These are phyloP conservation scores for Lagenidium giganteum DNA, from an alignment of 352 stramenopile genomes.

Conservation along the genomic window DNA sequence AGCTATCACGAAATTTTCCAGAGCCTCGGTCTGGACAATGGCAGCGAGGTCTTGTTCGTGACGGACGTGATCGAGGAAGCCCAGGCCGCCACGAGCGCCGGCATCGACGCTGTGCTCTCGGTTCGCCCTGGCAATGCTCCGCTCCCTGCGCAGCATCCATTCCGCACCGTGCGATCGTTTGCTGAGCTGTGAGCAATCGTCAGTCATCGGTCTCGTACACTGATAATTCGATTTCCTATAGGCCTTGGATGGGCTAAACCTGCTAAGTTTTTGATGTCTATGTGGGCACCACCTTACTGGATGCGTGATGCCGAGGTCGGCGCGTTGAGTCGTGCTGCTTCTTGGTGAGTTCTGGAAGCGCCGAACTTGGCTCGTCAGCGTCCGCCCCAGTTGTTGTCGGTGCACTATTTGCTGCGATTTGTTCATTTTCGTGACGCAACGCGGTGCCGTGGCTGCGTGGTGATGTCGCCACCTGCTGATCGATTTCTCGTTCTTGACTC, in stretches of 20 bases:
- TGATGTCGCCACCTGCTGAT: no score
- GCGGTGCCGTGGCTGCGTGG: no score
- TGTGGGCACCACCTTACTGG: no score
- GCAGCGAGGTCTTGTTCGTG: constrained; percentile 74
- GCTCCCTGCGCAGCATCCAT: constrained; percentile 41
- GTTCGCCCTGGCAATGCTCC: constrained; percentile 72
- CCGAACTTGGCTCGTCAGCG: no score
- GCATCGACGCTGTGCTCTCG: constrained; percentile 49
- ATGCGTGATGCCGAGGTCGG: no score
- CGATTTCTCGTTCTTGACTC: no score
- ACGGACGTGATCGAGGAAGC: constrained; percentile 80
- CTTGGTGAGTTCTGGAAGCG: no score
- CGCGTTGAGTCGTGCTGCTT: no score
- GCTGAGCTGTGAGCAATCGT: constrained; percentile 40
- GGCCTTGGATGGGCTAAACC: background rate
- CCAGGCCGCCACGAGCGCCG: constrained; percentile 50
- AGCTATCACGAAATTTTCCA: constrained; percentile 72
- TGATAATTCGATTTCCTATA: background rate
- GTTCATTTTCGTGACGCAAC: no score
- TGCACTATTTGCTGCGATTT: no score
- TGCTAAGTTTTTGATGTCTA: constrained; percentile 15
- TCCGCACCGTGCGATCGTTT: constrained; percentile 45
- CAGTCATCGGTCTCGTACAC: no score
- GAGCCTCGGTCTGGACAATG: constrained; percentile 61
- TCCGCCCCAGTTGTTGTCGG: no score